Evolutionary conservation across 495 filamentous ascomycete species (phyloP), one percentile per base, ranked within the genome.

Genomic region (Pyrenula massariospora): DNA sequence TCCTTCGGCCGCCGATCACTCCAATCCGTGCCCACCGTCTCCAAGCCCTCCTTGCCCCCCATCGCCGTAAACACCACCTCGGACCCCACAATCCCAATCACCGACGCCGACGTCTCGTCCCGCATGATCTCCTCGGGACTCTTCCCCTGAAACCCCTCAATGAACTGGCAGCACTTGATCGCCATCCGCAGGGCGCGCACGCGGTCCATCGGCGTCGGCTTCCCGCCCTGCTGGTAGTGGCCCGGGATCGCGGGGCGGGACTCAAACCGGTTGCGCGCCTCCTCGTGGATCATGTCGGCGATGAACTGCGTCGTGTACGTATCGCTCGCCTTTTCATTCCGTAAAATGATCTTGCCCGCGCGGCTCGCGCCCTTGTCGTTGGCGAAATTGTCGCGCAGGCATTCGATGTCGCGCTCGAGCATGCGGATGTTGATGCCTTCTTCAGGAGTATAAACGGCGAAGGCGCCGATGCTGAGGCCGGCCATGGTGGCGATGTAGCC

Each of bases 391-490:
- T 91, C 77, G 50, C 90, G 88, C 47, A 99, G 77, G 68, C 94
- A 89, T 31, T 88, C 82, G 64, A 99, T 96, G 63, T 99, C 94
- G 19, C 81, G 78, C 11, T 87, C 84, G 0, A 99, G 81, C 89
- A 92, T 99, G 58, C 89, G 86, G 55, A 99, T 82, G 65, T 87
- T 86, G 68, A 99, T 88, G 2, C 94, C 93, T 70, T 97, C 89
- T 68, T 99, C 94, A 3, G 94, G 94, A 12, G 91, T 96, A 70
- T 99, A 99, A 10, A 97, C 92, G 0, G 94, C 92, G n/a, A 87
- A 77, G 1, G 93, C 93, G 25, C 93, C 93, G 12, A 97, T 88
- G 1, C 85, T 81, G 20, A 97, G 80, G 23, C 91, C 93, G 48
- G 87, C 89, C 49, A 95, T 82, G 1, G 91, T 94, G 23, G 94